A percentile compares a stretch with the other conserved stretches of the same genome.
phyloP scores from a whole-genome alignment of 257 asterid species.

The Salvia hispanica region DNA sequence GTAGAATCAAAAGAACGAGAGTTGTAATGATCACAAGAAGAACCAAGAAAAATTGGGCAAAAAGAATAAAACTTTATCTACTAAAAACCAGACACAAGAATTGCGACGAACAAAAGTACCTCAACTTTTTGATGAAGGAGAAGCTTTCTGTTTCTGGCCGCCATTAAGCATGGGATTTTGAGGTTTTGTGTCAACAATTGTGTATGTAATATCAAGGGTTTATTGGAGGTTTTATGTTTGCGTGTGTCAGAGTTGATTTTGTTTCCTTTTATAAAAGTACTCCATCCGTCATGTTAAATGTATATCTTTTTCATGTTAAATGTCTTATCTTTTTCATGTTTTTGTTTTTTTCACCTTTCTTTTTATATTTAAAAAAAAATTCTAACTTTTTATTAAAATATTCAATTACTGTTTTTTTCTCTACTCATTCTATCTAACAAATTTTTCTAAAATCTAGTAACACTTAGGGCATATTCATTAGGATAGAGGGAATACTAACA shows the following conservation, averaged over 20 bases:
- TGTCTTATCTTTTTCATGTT: too few relatives aligned
- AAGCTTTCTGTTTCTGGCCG: constrained; percentile 31
- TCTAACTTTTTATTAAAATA: too few relatives aligned
- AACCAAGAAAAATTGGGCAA: neutral
- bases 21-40: neutral
- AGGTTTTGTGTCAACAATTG: neutral
- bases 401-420: too few relatives aligned
- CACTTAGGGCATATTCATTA: too few relatives aligned
- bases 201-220: neutral
- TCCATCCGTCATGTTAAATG: too few relatives aligned
- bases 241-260: neutral
- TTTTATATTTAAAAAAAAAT: too few relatives aligned
- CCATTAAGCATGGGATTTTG: constrained; percentile 18
- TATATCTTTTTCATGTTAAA: too few relatives aligned
- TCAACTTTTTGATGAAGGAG: constrained; percentile 19
- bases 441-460: too few relatives aligned
- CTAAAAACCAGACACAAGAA: neutral
- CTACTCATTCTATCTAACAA: too few relatives aligned
- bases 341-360: too few relatives aligned
- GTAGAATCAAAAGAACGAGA: constrained; percentile 3
- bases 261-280: neutral
- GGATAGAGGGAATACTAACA: too few relatives aligned
- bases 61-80: neutral
- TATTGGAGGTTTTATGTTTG: neutral
- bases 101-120: constrained; percentile 3